Evolutionary conservation across 2,329 filamentous ascomycete genomes (phyloP).

Genomic region (Colletotrichum brevisporum): DNA sequence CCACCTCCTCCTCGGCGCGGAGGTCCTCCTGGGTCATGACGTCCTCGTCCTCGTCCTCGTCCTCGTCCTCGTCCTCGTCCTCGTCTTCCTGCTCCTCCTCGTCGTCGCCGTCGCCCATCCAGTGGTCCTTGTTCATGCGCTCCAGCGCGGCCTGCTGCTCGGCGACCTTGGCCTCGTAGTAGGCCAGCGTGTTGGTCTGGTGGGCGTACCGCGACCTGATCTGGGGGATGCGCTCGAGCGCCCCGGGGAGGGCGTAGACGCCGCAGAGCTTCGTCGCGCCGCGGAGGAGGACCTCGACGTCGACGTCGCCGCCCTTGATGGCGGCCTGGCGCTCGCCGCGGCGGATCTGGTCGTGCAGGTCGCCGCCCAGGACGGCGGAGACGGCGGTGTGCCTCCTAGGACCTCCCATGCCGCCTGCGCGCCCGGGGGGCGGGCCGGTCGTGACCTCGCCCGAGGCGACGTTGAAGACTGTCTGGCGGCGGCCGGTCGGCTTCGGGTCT

Average conservation of each 20-base stretch:
- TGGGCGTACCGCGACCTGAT: constrained; percentile 80
- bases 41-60: constrained; percentile 54
- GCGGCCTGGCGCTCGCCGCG: constrained; percentile 63
- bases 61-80: constrained; percentile 52
- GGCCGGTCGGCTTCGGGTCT: constrained; percentile 59
- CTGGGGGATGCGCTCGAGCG: constrained; percentile 79
- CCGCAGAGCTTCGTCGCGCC: constrained; percentile 92
- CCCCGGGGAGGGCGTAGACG: constrained; percentile 88
- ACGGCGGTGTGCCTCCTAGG: constrained; percentile 85
- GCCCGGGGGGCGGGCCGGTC: constrained; percentile 58
- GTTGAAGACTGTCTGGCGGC: constrained; percentile 77
- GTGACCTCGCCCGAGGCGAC: constrained; percentile 75
- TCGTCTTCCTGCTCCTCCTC: constrained; percentile 66
- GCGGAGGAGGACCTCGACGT: constrained; percentile 86
- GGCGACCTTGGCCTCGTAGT: constrained; percentile 85
- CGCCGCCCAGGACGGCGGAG: constrained; percentile 87
- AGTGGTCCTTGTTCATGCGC: constrained; percentile 77
- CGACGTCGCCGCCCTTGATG: constrained; percentile 77
- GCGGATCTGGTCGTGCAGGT: constrained; percentile 86
- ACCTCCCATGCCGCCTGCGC: constrained; percentile 49
- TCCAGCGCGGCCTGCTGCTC: constrained; percentile 82
- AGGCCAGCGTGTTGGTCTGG: constrained; percentile 79
- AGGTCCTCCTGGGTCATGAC: constrained; percentile 78
- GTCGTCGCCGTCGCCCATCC: constrained; percentile 69
- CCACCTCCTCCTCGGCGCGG: constrained; percentile 77